Evolutionary conservation across 176 grass and related monocot genomes (phyloP).

Genomic region (Aegilops umbellulata): DNA sequence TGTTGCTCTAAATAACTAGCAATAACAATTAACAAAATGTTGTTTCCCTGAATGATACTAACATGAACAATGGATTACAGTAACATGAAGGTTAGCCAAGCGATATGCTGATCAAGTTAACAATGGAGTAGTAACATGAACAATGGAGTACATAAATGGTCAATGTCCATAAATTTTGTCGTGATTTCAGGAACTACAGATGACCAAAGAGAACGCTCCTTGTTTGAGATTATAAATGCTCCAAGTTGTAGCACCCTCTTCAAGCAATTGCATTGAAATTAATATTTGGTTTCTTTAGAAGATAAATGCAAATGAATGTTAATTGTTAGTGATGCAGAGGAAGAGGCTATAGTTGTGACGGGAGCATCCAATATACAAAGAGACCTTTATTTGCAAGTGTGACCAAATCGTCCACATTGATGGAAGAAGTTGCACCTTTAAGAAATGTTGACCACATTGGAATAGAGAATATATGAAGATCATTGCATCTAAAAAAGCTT

Average conservation of each 20-base stretch:
- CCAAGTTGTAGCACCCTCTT: conserved; percentile 68
- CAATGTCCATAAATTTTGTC: conserved; percentile 62
- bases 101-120: no score
- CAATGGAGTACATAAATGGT: conserved; percentile 2
- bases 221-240: conserved; percentile 55
- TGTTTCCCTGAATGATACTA: no score
- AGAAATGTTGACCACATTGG: conserved; percentile 30
- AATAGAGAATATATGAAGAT: no score
- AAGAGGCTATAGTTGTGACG: conserved; percentile 62
- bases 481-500: no score
- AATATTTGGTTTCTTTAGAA: conserved; percentile 85
- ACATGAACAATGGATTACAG: no score
- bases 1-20: no score
- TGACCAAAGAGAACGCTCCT: conserved; percentile 69
- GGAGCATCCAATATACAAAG: conserved; percentile 86
- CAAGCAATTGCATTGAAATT: conserved; percentile 66
- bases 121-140: no score
- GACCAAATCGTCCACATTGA: conserved; percentile 58
- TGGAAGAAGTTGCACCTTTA: conserved; percentile 44
- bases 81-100: no score
- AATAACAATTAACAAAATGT: no score
- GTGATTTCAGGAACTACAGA: conserved; percentile 63
- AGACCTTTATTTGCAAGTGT: conserved; percentile 66
- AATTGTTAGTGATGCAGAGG: not conserved
- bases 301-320: conserved; percentile 13